Conservation (phyloP, 352 stramenopile genomes). For the Pythium phragmiticola region DNA sequence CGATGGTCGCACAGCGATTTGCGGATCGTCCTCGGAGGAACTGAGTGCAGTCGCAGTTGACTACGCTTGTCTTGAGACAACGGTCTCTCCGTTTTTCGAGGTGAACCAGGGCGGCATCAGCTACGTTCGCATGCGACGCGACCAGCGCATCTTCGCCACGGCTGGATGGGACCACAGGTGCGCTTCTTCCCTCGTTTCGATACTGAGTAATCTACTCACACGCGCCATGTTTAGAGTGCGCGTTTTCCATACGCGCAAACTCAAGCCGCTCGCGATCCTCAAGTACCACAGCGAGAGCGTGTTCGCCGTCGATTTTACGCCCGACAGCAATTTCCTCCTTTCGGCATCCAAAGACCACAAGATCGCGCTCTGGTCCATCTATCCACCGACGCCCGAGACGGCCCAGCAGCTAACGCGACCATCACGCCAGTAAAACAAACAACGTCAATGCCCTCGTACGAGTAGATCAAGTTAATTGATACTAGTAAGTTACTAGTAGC, state of each 20-base stretch:
- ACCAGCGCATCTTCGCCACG: slow-evolving; percentile 79
- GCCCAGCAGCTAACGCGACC: slow-evolving; percentile 30
- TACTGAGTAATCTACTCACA: too few species aligned
- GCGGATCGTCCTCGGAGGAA: slow-evolving; percentile 58
- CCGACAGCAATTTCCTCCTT: slow-evolving; percentile 52
- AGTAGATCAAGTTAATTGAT: background rate
- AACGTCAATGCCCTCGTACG: slow-evolving; percentile 4
- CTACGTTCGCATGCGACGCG: slow-evolving; percentile 55
- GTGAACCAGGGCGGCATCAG: slow-evolving; percentile 65
- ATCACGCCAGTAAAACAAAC: slow-evolving; percentile 21
- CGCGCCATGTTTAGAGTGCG: slow-evolving; percentile 33
- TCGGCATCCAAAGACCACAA: slow-evolving; percentile 83
- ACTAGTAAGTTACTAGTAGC: background rate
- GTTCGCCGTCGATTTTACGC: slow-evolving; percentile 67
- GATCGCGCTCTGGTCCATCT: slow-evolving; percentile 80
- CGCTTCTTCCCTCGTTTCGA: background rate
- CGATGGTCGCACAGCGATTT: slow-evolving; percentile 54
- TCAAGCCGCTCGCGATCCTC: slow-evolving; percentile 74
- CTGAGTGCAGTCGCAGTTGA: slow-evolving; percentile 52
- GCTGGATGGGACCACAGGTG: slow-evolving; percentile 76
- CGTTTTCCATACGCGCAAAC: slow-evolving; percentile 71
- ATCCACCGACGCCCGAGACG: slow-evolving; percentile 34
- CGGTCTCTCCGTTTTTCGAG: slow-evolving; percentile 47
- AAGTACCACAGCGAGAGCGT: slow-evolving; percentile 82
- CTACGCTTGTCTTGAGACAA: slow-evolving; percentile 36